phyloP scores from a whole-genome alignment of 768 basidiomycete genomes.

The Russula sp. region DNA sequence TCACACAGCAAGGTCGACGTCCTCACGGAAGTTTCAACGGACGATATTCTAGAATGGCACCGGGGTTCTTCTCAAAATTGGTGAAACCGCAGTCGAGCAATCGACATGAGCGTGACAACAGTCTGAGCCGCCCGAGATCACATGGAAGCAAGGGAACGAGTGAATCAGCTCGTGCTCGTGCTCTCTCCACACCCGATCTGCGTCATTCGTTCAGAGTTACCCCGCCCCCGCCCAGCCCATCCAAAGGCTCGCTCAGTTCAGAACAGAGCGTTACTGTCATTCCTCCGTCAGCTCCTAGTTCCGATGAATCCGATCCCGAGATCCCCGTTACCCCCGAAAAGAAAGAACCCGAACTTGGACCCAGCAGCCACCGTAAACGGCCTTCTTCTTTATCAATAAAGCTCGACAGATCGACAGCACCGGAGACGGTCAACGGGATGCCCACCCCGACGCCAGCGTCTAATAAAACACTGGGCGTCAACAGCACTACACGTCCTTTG shows the following conservation, averaged over 20 bases:
- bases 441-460: conserved; percentile 18
- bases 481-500: conserved; percentile 1
- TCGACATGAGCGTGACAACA: conserved; percentile 1
- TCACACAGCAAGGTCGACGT: too few relatives aligned
- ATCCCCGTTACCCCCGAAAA: not conserved
- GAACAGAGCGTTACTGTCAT: conserved; percentile 32
- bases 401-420: conserved; percentile 10
- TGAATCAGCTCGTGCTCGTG: not conserved
- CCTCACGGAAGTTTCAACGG: too few relatives aligned
- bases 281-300: conserved; percentile 29
- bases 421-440: conserved; percentile 9
- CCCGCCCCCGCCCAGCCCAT: not conserved
- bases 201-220: not conserved
- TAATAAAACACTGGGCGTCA: conserved; percentile 1
- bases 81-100: conserved; percentile 3
- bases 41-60: conserved; percentile 3
- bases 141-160: not conserved
- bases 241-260: conserved; percentile 23
- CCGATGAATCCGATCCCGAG: conserved; percentile 24
- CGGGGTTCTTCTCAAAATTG: conserved; percentile 11
- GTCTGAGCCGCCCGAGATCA: not conserved
- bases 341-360: conserved; percentile 2
- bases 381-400: conserved; percentile 7
- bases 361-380: conserved; percentile 15
- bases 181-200: not conserved